A percentile compares a stretch with the other conserved stretches of the same genome.
phyloP scores from a whole-genome alignment of 139 green algal species.

The Micromonas pusilla region DNA sequence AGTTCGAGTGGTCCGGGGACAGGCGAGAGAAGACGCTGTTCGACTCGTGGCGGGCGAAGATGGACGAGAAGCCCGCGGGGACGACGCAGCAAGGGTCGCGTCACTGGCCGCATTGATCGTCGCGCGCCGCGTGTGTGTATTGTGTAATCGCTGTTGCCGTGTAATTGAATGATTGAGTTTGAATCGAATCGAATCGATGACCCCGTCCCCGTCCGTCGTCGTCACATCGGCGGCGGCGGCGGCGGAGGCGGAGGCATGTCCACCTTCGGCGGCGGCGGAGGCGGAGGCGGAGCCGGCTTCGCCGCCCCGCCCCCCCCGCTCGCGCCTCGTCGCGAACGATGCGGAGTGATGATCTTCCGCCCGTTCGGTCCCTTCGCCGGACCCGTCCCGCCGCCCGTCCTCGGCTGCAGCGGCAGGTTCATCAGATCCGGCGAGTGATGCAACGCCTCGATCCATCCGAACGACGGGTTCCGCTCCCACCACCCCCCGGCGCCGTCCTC shows the following conservation, averaged over 20 bases:
- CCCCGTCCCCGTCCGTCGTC: too few relatives aligned
- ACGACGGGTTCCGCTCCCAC: slow-evolving; percentile 5
- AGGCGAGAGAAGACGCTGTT: slow-evolving; percentile 5
- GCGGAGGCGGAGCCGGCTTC: too few relatives aligned
- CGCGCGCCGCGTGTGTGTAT: not conserved
- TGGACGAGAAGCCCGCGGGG: slow-evolving; percentile 14
- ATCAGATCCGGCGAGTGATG: slow-evolving; percentile 7
- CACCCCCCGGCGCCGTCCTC: slow-evolving; percentile 13
- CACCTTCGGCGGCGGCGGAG: too few relatives aligned
- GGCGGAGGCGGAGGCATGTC: too few relatives aligned
- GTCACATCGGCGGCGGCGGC: too few relatives aligned
- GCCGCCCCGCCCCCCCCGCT: not conserved
- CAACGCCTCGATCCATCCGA: slow-evolving; percentile 24
- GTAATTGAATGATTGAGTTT: too few relatives aligned
- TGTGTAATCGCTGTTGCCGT: too few relatives aligned
- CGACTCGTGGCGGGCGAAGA: not conserved
- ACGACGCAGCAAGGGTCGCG: not conserved
- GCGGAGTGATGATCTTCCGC: not conserved
- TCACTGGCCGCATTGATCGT: slow-evolving; percentile 15
- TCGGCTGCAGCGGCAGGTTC: not conserved
- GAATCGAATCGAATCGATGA: too few relatives aligned
- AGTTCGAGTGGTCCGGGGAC: slow-evolving; percentile 33
- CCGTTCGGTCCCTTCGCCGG: not conserved
- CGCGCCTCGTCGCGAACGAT: not conserved
- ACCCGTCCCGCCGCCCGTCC: too few relatives aligned